Evolutionary conservation across 495 filamentous ascomycete species (phyloP), one percentile per base, ranked within the genome.

Genomic region (Hyaloscypha bicolor): DNA sequence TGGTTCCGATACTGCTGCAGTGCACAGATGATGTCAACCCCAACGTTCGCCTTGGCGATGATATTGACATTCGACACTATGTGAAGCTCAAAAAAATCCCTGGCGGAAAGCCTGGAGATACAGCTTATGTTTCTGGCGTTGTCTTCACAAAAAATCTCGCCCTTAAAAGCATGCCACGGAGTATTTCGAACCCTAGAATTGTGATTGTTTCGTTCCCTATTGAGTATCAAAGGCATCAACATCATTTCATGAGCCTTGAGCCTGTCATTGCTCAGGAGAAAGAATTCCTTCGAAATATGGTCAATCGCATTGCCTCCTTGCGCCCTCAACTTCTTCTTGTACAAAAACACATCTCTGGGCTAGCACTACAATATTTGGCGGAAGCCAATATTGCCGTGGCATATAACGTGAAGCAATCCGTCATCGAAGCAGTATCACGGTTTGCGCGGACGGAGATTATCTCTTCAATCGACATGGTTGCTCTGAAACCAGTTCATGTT

Each of bases 61-160:
- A 94, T 72, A 97, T 98, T 79, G 94, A 99, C 76, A 97, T 99
- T 67, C 87, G 95, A n/a, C 94, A 98, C 72, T 99, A 97, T 73
- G 90, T 99, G 55, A 99, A 99, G 77, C 79, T 99, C 25, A 99
- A 99, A 73, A 96, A 96, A 74, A 93, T 97, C 6, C 90, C 93
- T 1, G 94, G 94, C 22, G 95, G 93, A 32, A 86, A 84, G 60
- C 95, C 95, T 51, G 87, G 91, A 21, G 96, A 99, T 77, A 98
- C 95, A 4, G 87, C 88, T 11, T 98, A 98, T 76, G 89, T 99
- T 32, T 96, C 95, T 35, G 96, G 96, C 0, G 88, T 99, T 14
- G 94, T 97, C 11, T 99, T 98, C 78, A 93, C 92, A 33, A 98
- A 99, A 71, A 98, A 99, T 70, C 79, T 99, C 33, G 96, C 95